Evolutionary conservation across 1,284 basidiomycete genomes (phyloP).

Genomic region (Puccinia hordei): DNA sequence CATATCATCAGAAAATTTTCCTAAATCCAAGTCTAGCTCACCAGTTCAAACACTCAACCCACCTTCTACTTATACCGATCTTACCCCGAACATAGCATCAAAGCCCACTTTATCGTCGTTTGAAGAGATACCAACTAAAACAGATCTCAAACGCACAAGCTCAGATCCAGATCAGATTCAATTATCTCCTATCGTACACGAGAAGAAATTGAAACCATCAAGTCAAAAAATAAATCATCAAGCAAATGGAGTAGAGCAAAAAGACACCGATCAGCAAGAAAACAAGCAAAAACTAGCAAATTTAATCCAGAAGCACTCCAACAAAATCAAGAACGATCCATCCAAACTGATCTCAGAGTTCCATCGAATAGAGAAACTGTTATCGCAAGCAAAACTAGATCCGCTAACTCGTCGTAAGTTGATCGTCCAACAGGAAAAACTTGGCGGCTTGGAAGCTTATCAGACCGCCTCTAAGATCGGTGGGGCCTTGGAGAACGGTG

Average conservation of each 20-base stretch:
- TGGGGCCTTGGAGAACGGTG: slow-evolving; percentile 54
- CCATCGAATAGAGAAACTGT: slow-evolving; percentile 56
- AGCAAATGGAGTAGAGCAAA: not conserved
- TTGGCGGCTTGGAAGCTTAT: slow-evolving; percentile 56
- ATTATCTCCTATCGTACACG: too few relatives aligned
- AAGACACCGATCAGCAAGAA: not conserved
- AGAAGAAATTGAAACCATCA: not conserved
- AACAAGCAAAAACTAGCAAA: not conserved
- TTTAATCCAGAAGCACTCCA: slow-evolving; percentile 21
- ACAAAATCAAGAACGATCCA: slow-evolving; percentile 52
- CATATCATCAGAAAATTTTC: not conserved
- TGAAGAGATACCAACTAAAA: not conserved
- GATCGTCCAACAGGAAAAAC: slow-evolving; percentile 50
- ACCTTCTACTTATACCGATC: not conserved
- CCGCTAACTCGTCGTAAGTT: slow-evolving; percentile 52
- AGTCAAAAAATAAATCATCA: not conserved
- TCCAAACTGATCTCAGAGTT: slow-evolving; percentile 54
- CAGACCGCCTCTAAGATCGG: slow-evolving; percentile 55
- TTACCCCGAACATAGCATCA: too few relatives aligned
- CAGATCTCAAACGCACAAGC: not conserved
- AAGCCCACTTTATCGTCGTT: not conserved
- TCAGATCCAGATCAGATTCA: not conserved
- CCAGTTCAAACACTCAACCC: not conserved
- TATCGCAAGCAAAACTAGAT: slow-evolving; percentile 53
- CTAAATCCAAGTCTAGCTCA: not conserved